Evolutionary conservation across 768 basidiomycete species (phyloP).

Genomic region (Porphyrellus cyaneotinctus): DNA sequence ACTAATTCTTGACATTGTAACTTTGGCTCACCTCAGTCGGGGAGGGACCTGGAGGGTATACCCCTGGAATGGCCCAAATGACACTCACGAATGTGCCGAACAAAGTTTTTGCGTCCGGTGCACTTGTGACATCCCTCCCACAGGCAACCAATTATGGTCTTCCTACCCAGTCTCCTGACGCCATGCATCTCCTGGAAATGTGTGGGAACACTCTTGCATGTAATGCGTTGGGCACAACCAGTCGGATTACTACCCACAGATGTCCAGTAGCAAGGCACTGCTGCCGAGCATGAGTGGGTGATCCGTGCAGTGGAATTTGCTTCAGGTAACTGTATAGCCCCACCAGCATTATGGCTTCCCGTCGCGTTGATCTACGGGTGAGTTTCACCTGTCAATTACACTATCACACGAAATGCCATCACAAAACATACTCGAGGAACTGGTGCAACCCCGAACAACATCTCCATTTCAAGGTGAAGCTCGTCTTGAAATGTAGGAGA

Average conservation of each 20-base stretch:
- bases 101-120: background rate
- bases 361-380: too few species aligned
- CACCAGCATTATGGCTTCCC: too few species aligned
- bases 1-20: too few species aligned
- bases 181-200: background rate
- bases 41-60: too few species aligned
- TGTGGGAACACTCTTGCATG: background rate
- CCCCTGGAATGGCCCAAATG: background rate
- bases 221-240: too few species aligned
- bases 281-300: background rate
- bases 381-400: too few species aligned
- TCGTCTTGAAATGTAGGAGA: background rate
- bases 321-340: too few species aligned
- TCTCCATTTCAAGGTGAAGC: background rate
- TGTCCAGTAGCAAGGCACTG: background rate
- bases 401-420: too few species aligned
- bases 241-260: too few species aligned
- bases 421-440: too few species aligned
- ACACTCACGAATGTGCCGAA: conserved; percentile 4
- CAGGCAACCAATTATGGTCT: background rate
- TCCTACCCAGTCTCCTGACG: background rate
- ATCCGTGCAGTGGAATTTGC: too few species aligned
- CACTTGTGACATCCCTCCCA: background rate
- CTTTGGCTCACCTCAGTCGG: too few species aligned
- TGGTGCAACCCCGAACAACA: background rate